Evolutionary conservation across 1,284 basidiomycete genomes (phyloP).

Genomic region (Mycosarcoma mackinlayi): DNA sequence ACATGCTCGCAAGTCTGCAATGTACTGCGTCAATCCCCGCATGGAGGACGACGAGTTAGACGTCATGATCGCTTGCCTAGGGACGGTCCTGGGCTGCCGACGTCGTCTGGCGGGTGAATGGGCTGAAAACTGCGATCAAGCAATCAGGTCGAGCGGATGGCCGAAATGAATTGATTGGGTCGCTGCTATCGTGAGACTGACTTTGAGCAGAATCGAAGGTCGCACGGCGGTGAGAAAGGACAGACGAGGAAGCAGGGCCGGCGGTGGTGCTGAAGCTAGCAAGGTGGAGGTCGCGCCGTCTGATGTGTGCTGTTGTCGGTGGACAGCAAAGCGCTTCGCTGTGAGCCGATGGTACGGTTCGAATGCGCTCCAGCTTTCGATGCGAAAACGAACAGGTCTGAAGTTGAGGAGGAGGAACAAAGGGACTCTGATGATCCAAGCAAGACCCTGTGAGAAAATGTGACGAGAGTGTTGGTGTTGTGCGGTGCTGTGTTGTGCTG

Average conservation of each 20-base stretch:
- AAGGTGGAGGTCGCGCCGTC: slow-evolving; percentile 6
- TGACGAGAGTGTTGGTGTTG: neutral
- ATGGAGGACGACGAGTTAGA: slow-evolving; percentile 54
- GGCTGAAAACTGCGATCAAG: neutral
- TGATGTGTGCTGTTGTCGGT: neutral
- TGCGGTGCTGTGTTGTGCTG: slow-evolving; percentile 7
- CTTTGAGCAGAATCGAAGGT: too few relatives aligned
- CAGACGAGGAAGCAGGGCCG: too few relatives aligned
- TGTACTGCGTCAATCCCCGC: slow-evolving; percentile 77
- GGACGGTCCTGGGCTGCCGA: neutral
- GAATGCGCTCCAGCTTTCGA: too few relatives aligned
- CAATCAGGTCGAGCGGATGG: too few relatives aligned
- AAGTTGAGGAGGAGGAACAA: slow-evolving; percentile 4
- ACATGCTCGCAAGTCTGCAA: slow-evolving; percentile 94
- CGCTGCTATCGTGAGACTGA: too few relatives aligned
- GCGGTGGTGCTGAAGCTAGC: neutral
- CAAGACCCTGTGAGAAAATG: neutral
- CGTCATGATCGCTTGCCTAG: slow-evolving; percentile 22
- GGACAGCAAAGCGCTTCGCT: too few relatives aligned
- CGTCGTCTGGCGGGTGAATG: too few relatives aligned
- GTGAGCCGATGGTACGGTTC: too few relatives aligned
- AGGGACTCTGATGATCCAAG: slow-evolving; percentile 1
- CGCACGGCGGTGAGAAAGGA: neutral
- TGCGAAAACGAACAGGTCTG: too few relatives aligned
- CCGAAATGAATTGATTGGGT: too few relatives aligned